Conservation (phyloP, 1,284 basidiomycete genomes). For the Marasmius fiardii region DNA sequence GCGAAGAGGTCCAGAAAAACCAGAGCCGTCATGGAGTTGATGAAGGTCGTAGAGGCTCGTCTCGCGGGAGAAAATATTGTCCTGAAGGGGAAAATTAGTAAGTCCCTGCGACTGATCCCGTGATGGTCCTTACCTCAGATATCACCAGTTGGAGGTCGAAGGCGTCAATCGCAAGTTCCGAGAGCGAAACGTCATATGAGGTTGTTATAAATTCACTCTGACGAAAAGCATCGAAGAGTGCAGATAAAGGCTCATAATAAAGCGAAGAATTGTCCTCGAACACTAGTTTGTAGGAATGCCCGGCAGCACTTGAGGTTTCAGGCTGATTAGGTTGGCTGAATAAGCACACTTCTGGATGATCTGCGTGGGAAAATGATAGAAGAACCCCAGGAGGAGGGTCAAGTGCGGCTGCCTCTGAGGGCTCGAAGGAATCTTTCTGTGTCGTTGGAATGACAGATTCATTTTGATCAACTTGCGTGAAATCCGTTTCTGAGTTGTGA, state of each 20-base stretch:
- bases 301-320: conserved; percentile 21
- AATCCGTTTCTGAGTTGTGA: conserved; percentile 16
- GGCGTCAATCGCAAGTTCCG: conserved; percentile 65
- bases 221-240: conserved; percentile 66
- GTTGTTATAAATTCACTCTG: conserved; percentile 50
- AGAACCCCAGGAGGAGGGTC: conserved; percentile 73
- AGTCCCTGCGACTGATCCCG: not conserved
- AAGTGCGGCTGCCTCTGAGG: conserved; percentile 68
- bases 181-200: conserved; percentile 45
- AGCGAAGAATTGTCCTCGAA: conserved; percentile 60
- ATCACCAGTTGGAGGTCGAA: conserved; percentile 61
- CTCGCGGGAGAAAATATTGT: conserved; percentile 70
- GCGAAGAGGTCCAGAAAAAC: conserved; percentile 60
- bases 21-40: conserved; percentile 64
- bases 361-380: conserved; percentile 43
- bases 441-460: conserved; percentile 10
- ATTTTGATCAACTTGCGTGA: conserved; percentile 7
- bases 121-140: conserved; percentile 54
- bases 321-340: conserved; percentile 51
- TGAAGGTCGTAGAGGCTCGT: conserved; percentile 71
- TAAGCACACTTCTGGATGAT: conserved; percentile 44
- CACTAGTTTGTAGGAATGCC: conserved; percentile 33
- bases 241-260: conserved; percentile 69
- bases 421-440: conserved; percentile 54
- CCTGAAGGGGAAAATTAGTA: conserved; percentile 37